phyloP scores from a whole-genome alignment of 169 alveolate species.

The Cryptosporidium ubiquitum region DNA sequence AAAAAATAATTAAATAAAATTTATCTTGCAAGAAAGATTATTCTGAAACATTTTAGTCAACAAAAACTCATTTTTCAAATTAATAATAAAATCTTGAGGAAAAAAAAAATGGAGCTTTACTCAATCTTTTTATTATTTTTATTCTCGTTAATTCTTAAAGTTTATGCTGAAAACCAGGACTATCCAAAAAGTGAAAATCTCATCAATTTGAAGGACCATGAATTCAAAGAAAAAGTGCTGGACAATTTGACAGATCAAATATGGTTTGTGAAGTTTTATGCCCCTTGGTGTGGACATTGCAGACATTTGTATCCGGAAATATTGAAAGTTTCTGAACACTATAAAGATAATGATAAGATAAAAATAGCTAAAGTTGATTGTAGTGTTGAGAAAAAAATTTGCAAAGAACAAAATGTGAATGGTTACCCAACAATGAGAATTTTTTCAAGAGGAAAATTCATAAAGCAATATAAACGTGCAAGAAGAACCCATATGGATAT shows the following conservation, averaged over 20 bases:
- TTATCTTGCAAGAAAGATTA: too few species aligned
- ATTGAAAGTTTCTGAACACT: conserved; percentile 47
- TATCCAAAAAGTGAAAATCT: conserved; percentile 2
- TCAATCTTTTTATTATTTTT: neutral
- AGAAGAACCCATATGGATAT: conserved; percentile 33
- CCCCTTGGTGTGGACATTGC: conserved; percentile 95
- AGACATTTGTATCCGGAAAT: conserved; percentile 74
- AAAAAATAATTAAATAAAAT: too few species aligned
- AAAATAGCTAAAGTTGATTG: conserved; percentile 85
- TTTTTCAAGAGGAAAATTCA: conserved; percentile 15
- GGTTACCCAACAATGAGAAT: conserved; percentile 63
- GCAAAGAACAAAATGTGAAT: conserved; percentile 75
- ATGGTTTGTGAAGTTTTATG: conserved; percentile 92
- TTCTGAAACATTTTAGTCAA: neutral
- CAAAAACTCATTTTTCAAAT: too few species aligned
- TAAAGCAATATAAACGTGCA: conserved; percentile 53
- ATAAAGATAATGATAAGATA: conserved; percentile 72
- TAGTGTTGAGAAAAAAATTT: conserved; percentile 79
- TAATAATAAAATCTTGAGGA: neutral
- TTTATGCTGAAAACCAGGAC: neutral
- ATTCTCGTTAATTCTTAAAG: neutral
- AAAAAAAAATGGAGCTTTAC: neutral
- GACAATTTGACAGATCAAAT: conserved; percentile 78
- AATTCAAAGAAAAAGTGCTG: conserved; percentile 35
- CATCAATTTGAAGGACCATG: neutral